Evolutionary conservation across 2,329 filamentous ascomycete species (phyloP).

Genomic region (Aureobasidium namibiae): DNA sequence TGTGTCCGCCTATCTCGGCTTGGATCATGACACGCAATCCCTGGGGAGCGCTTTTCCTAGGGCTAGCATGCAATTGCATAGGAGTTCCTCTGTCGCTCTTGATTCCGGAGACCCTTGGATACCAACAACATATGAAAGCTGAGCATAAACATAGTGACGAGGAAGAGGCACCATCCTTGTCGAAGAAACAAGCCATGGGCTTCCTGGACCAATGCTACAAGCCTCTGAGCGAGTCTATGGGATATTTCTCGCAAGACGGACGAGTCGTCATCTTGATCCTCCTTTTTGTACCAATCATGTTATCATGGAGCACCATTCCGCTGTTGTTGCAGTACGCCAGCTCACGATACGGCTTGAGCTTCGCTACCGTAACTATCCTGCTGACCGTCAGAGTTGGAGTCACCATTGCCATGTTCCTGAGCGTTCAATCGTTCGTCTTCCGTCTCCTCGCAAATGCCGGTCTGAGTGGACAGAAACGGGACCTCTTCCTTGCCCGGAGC

Average conservation of each 20-base stretch:
- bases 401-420: constrained; percentile 24
- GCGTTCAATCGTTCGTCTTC: constrained; percentile 23
- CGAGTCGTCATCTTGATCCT: constrained; percentile 25
- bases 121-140: not conserved
- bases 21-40: constrained; percentile 27
- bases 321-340: constrained; percentile 47
- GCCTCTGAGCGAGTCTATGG: constrained; percentile 14
- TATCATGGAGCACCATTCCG: constrained; percentile 13
- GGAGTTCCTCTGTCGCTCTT: constrained; percentile 17
- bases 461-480: constrained; percentile 21
- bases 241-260: constrained; percentile 25
- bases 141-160: not conserved
- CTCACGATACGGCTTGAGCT: constrained; percentile 43
- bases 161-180: not conserved
- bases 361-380: constrained; percentile 26
- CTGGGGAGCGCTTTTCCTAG: constrained; percentile 25
- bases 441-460: constrained; percentile 16
- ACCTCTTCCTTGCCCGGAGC: constrained; percentile 25
- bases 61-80: constrained; percentile 17
- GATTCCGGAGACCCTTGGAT: constrained; percentile 29
- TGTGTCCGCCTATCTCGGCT: constrained; percentile 26
- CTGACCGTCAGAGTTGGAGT: constrained; percentile 24
- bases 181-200: not conserved
- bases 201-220: not conserved
- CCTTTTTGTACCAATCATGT: constrained; percentile 24